phyloP scores from a whole-genome alignment of 805 yeast species.

The Saccharomycopsis amapae region DNA sequence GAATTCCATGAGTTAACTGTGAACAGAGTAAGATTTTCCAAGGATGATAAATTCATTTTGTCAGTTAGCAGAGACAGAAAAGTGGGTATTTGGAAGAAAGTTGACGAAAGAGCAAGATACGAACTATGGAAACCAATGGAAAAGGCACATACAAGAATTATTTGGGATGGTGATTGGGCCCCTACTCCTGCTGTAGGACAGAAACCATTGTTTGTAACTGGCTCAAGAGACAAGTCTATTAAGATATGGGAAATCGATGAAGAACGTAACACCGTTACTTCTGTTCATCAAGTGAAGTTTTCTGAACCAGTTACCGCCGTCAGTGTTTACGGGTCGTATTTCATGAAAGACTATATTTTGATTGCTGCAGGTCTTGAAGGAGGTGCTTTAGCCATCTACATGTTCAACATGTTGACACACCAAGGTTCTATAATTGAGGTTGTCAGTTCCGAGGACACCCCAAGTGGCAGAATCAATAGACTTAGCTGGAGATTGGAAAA shows the following conservation, averaged over 20 bases:
- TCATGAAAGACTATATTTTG: slow-evolving; percentile 25
- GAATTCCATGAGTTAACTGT: slow-evolving; percentile 78
- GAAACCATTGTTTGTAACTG: slow-evolving; percentile 59
- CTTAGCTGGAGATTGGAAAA: slow-evolving; percentile 43
- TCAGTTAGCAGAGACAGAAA: slow-evolving; percentile 88
- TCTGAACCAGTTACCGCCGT: slow-evolving; percentile 60
- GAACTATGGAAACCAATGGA: slow-evolving; percentile 36
- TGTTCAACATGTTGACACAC: slow-evolving; percentile 27
- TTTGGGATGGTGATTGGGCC: slow-evolving; percentile 94
- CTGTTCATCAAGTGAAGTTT: slow-evolving; percentile 34
- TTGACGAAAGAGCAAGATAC: slow-evolving; percentile 30
- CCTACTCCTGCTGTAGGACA: slow-evolving; percentile 35
- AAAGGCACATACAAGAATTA: slow-evolving; percentile 84
- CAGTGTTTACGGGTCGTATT: slow-evolving; percentile 35
- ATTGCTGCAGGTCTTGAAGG: slow-evolving; percentile 65
- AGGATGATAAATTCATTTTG: slow-evolving; percentile 53
- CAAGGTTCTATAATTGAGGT: slow-evolving; percentile 28
- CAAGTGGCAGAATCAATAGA: slow-evolving; percentile 56
- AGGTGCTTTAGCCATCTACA: slow-evolving; percentile 49
- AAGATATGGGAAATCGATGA: slow-evolving; percentile 56
- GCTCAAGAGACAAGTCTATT: slow-evolving; percentile 75
- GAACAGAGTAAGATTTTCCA: slow-evolving; percentile 73
- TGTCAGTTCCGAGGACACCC: slow-evolving; percentile 38
- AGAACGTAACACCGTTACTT: not conserved
- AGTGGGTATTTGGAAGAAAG: slow-evolving; percentile 60